These are phyloP conservation scores for Kitagawia praeruptora DNA, from an alignment of 129 eudicot genomes.

Conservation along the genomic window DNA sequence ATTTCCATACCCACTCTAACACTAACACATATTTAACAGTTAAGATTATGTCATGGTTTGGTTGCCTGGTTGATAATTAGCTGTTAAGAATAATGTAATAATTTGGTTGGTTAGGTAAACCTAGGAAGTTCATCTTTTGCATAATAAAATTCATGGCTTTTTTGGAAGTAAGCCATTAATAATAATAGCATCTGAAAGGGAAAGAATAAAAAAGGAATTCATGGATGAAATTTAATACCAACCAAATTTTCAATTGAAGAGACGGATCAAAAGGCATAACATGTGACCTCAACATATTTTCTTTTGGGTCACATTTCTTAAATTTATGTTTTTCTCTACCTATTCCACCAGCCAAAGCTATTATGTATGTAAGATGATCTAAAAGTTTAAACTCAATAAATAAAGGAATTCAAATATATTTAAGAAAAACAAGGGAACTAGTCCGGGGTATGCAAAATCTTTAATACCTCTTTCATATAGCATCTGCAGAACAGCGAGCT, in stretches of 20 bases:
- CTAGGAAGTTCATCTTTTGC: not conserved
- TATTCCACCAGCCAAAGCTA: not conserved
- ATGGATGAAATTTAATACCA: not conserved
- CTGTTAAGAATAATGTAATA: not conserved
- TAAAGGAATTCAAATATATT: not conserved
- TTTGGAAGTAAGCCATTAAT: not conserved
- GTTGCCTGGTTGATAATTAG: not conserved
- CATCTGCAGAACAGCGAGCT: not conserved
- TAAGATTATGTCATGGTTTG: not conserved
- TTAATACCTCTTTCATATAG: not conserved
- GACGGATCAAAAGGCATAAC: slow-evolving; percentile 3
- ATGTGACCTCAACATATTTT: not conserved
- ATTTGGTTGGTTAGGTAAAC: slow-evolving; percentile 2
- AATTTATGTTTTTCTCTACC: not conserved
- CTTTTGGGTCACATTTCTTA: not conserved
- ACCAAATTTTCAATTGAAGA: not conserved
- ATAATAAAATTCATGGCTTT: not conserved
- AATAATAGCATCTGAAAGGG: not conserved
- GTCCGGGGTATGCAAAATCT: too few relatives aligned
- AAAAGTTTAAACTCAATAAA: not conserved
- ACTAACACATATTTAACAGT: not conserved
- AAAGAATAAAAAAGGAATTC: not conserved
- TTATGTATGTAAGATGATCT: not conserved
- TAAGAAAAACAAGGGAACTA: not conserved
- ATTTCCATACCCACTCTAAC: not conserved